Evolutionary conservation across 2,329 filamentous ascomycete species (phyloP).

Genomic region (Dendrostoma leiphaemia): DNA sequence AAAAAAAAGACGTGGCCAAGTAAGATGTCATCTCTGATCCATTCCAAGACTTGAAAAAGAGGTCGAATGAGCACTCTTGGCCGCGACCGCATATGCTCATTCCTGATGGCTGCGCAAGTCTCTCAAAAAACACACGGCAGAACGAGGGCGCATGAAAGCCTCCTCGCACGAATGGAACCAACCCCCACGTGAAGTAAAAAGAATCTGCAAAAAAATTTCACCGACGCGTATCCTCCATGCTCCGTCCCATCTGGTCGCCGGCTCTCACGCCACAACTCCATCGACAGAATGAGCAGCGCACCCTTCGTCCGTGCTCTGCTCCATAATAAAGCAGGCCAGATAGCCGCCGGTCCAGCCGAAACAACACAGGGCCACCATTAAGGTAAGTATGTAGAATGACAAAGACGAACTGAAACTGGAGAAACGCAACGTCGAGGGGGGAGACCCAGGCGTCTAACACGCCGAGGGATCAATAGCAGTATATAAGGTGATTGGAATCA

Average conservation of each 20-base stretch:
- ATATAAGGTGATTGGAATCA: too few relatives aligned
- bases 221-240: too few relatives aligned
- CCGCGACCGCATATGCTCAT: too few relatives aligned
- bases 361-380: slow-evolving; percentile 14
- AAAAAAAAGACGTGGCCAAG: slow-evolving; percentile 8
- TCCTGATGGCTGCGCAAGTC: too few relatives aligned
- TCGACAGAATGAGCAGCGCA: not conserved
- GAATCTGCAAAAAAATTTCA: too few relatives aligned
- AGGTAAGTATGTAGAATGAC: slow-evolving; percentile 8
- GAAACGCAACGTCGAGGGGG: not conserved
- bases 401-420: slow-evolving; percentile 12
- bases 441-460: not conserved
- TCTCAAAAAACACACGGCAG: too few relatives aligned
- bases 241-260: too few relatives aligned
- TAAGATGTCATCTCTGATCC: slow-evolving; percentile 10
- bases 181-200: too few relatives aligned
- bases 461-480: not conserved
- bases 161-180: too few relatives aligned
- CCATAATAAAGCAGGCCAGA: slow-evolving; percentile 11
- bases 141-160: too few relatives aligned
- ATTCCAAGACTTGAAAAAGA: slow-evolving; percentile 9
- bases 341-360: slow-evolving; percentile 20
- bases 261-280: not conserved
- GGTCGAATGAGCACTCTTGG: too few relatives aligned
- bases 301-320: not conserved